Percentiles rank a stretch among this genome's conserved stretches.
Conservation (phyloP, 2,329 filamentous ascomycete genomes). For the Paecilomyces dactylethromorphus region DNA sequence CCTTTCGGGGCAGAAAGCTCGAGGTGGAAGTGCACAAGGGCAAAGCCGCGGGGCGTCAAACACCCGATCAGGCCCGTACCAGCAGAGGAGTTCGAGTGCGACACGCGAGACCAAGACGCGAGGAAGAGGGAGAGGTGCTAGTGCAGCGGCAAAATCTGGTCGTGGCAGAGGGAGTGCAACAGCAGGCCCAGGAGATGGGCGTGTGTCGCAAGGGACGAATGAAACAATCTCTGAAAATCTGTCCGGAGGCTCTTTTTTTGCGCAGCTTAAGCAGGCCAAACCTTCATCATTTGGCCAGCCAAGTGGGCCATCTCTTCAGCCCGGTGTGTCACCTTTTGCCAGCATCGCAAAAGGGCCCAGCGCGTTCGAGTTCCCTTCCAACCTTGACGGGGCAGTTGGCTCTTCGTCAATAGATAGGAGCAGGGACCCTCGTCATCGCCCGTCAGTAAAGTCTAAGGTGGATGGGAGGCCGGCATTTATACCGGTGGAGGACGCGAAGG, state of each 20-base stretch:
- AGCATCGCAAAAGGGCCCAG: slow-evolving; percentile 10
- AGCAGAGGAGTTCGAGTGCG: neutral
- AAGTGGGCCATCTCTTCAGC: neutral
- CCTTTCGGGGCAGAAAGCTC: neutral
- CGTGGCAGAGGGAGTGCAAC: neutral
- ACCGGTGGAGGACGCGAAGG: slow-evolving; percentile 16
- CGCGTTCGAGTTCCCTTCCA: slow-evolving; percentile 10
- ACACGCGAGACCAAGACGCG: neutral
- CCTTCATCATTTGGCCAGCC: neutral
- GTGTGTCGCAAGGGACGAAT: neutral
- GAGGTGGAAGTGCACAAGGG: neutral
- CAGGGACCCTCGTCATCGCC: slow-evolving; percentile 10
- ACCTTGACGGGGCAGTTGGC: slow-evolving; percentile 6
- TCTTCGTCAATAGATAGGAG: slow-evolving; percentile 7
- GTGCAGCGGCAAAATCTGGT: neutral
- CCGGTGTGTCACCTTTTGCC: slow-evolving; percentile 13
- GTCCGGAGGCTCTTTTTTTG: slow-evolving; percentile 5
- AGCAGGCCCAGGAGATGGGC: neutral
- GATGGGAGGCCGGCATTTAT: slow-evolving; percentile 6
- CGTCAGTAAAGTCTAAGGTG: slow-evolving; percentile 4
- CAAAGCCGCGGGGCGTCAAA: neutral
- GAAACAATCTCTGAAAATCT: neutral
- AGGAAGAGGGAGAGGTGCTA: neutral
- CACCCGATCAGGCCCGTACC: neutral
- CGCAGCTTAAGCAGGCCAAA: slow-evolving; percentile 7